Base-by-base conservation (phyloP, 495 filamentous ascomycete genomes). In the Melanomma pulvis-pyrius region DNA sequence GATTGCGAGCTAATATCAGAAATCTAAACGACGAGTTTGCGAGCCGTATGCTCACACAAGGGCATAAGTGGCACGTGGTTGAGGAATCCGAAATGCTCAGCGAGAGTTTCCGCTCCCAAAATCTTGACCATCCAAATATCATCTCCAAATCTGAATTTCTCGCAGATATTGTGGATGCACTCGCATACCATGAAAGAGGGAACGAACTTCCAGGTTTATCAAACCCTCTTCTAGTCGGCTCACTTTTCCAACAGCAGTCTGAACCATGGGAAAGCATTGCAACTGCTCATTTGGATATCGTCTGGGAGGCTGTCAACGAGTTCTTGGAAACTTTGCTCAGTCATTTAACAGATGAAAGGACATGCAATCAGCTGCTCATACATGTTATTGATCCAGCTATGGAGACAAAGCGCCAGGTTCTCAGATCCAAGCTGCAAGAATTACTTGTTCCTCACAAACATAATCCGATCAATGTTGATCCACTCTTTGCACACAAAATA, bases 11-110 rank as follows among this genome's bases (percentile, higher is more conserved):
- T 6, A 39, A 24, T 12, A 22, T 68, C 17, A 58, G 44, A n/a
- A 68, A 68, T 26, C 51, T 61, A 7, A 68, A 68, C 49, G 59
- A 61, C 7, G 41, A 57, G 24, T 68, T 68, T 62, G 57, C 65
- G 0, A 49, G n/a, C 25, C 2, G 5, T 0, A 68, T 68, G 65
- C 49, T 50, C 22, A 17, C 8, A 11, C 12, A 62, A 28, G 65
- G 65, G 1, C 65, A 68, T 50, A 61, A 47, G 13, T 62, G 65
- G 59, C 32, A 55, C 9, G 59, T 68, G 8, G 0, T 55, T 12
- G 57, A 61, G n/a, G 64, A 65, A 6, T 21, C 26, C 1, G 24
- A 55, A 29, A 30, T 61, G 54, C 17, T 3, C 19, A 6, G 24
- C 15, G 36, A 53, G 8, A 15, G 2, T 26, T 49, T n/a, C n/a